phyloP scores from a whole-genome alignment of 768 basidiomycete species.

The Lentinula aciculospora region DNA sequence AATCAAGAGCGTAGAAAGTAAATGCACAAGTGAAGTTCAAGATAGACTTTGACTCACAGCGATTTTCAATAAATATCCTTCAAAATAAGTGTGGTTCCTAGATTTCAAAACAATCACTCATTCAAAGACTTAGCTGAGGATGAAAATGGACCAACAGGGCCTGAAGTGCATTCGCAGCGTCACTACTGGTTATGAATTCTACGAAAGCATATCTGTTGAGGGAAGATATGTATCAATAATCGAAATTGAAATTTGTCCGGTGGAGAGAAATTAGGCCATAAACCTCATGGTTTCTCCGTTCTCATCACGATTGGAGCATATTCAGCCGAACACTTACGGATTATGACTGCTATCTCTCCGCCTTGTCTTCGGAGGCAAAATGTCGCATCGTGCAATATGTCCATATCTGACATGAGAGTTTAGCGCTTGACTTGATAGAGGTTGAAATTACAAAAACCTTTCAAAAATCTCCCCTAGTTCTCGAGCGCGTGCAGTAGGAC shows the following conservation, averaged over 20 bases:
- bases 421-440: neutral
- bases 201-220: constrained; percentile 76
- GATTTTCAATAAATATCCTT: constrained; percentile 69
- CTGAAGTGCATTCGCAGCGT: constrained; percentile 80
- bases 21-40: neutral
- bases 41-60: constrained; percentile 44
- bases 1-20: neutral
- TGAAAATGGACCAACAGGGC: constrained; percentile 57
- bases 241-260: too few species aligned
- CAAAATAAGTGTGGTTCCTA: constrained; percentile 74
- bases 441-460: constrained; percentile 36
- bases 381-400: constrained; percentile 81
- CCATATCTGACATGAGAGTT: constrained; percentile 49
- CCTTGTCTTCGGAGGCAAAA: constrained; percentile 79
- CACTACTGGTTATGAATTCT: constrained; percentile 70
- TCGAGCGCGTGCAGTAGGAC: constrained; percentile 74
- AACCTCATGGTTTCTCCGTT: too few species aligned
- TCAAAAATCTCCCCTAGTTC: constrained; percentile 87
- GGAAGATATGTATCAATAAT: constrained; percentile 7
- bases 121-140: neutral
- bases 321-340: constrained; percentile 79
- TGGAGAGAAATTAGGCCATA: too few species aligned
- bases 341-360: constrained; percentile 67
- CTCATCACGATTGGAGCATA: constrained; percentile 27
- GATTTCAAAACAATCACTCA: neutral